Evolutionary conservation across 2,329 filamentous ascomycete genomes (phyloP).

Genomic region (Periconia digitata): DNA sequence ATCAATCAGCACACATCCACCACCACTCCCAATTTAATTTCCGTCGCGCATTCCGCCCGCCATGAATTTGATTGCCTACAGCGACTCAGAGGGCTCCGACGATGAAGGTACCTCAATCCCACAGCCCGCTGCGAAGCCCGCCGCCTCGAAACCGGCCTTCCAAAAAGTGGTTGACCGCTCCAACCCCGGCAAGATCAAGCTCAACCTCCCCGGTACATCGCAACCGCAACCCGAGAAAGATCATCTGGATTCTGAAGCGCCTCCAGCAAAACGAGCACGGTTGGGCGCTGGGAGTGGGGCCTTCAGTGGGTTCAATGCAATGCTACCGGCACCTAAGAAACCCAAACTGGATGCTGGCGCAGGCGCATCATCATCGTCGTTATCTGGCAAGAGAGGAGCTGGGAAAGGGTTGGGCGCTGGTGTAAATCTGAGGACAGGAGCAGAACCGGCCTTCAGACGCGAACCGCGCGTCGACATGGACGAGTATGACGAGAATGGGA

Average conservation of each 20-base stretch:
- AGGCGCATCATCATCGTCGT: slow-evolving; percentile 24
- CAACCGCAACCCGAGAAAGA: slow-evolving; percentile 41
- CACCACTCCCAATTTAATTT: not conserved
- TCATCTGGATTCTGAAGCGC: slow-evolving; percentile 45
- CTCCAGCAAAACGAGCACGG: slow-evolving; percentile 70
- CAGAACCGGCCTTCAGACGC: slow-evolving; percentile 78
- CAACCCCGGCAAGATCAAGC: slow-evolving; percentile 80
- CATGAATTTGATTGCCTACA: slow-evolving; percentile 83
- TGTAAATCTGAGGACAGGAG: slow-evolving; percentile 79
- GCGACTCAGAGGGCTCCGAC: slow-evolving; percentile 73
- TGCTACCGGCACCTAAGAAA: slow-evolving; percentile 81
- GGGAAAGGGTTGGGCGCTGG: slow-evolving; percentile 53
- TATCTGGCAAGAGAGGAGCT: slow-evolving; percentile 35
- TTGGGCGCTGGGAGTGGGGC: slow-evolving; percentile 57
- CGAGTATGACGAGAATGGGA: slow-evolving; percentile 41
- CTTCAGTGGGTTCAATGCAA: slow-evolving; percentile 81
- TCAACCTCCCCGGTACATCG: slow-evolving; percentile 68
- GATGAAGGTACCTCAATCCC: slow-evolving; percentile 51
- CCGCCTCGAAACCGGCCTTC: slow-evolving; percentile 60
- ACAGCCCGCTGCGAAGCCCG: slow-evolving; percentile 45
- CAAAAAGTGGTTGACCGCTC: slow-evolving; percentile 80
- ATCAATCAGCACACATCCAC: slow-evolving; percentile 2
- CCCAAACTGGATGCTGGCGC: slow-evolving; percentile 26
- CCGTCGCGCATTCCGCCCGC: slow-evolving; percentile 10
- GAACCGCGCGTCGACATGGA: slow-evolving; percentile 47